These are phyloP conservation scores for Penicillium sp. DNA, from an alignment of 2,329 filamentous ascomycete genomes.

Conservation along the genomic window DNA sequence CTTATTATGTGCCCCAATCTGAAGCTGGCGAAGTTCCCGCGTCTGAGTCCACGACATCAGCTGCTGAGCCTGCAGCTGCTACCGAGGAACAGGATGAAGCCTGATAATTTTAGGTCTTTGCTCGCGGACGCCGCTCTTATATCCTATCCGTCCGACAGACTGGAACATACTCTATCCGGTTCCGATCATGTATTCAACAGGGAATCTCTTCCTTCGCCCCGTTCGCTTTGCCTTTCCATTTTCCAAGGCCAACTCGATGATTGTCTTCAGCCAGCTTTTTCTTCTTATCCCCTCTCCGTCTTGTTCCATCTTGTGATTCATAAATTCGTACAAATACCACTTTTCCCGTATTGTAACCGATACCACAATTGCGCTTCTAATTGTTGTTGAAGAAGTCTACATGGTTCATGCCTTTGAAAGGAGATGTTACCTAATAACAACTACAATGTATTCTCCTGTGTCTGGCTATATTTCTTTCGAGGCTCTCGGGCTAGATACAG, in stretches of 20 bases:
- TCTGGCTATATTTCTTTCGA: too few relatives aligned
- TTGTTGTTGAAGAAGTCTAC: not conserved
- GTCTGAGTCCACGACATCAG: conserved; percentile 23
- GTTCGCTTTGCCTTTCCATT: conserved; percentile 8
- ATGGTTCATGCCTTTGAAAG: not conserved
- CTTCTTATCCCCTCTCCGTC: conserved; percentile 4
- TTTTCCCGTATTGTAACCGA: conserved; percentile 24
- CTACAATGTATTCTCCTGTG: too few relatives aligned
- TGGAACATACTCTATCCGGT: not conserved
- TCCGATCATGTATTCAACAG: conserved; percentile 12
- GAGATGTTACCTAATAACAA: too few relatives aligned
- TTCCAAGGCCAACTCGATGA: conserved; percentile 11
- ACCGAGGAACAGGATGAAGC: conserved; percentile 22
- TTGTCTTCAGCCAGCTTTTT: conserved; percentile 17
- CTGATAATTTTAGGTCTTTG: conserved; percentile 6
- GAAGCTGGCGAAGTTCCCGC: conserved; percentile 25
- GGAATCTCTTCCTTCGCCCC: not conserved
- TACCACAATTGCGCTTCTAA: conserved; percentile 1
- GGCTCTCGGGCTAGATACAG: too few relatives aligned
- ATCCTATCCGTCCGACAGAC: conserved; percentile 1
- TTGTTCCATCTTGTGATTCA: conserved; percentile 3
- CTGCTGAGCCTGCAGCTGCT: conserved; percentile 13
- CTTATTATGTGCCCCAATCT: conserved; percentile 46
- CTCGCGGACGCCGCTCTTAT: not conserved
- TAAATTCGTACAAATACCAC: conserved; percentile 24